Conservation (phyloP, 331 rosid species). For the Cydonia oblonga region DNA sequence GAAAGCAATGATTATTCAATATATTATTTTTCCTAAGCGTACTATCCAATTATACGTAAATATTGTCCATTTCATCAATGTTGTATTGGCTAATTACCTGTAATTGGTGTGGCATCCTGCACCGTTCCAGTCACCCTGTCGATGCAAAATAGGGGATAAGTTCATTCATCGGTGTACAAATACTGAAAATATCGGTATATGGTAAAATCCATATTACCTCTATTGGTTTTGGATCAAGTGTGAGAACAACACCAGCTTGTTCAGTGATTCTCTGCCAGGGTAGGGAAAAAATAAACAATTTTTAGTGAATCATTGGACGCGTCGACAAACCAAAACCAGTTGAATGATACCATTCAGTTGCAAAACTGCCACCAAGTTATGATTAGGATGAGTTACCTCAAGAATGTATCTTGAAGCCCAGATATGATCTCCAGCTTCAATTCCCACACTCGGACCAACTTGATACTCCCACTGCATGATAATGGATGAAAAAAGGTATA, state of each 20-base stretch:
- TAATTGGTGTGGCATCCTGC: constrained; percentile 97
- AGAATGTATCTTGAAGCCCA: constrained; percentile 90
- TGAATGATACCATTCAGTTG: neutral
- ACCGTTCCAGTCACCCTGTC: constrained; percentile 98
- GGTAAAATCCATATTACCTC: constrained; percentile 38
- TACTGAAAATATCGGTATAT: neutral
- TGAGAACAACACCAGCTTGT: constrained; percentile 92
- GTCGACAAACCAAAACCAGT: neutral
- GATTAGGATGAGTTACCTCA: constrained; percentile 54
- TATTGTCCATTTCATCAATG: neutral
- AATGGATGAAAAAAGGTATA: neutral
- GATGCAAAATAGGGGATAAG: constrained; percentile 7
- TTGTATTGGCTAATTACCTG: constrained; percentile 41
- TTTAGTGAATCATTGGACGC: neutral
- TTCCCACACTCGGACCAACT: constrained; percentile 98
- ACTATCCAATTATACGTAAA: neutral
- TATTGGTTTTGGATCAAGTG: constrained; percentile 97
- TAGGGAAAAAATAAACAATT: constrained; percentile 1
- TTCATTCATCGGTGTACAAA: neutral
- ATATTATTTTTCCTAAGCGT: neutral
- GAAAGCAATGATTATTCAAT: constrained; percentile 10
- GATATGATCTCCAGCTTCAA: constrained; percentile 87
- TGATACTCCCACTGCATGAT: constrained; percentile 91
- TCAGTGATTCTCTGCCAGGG: constrained; percentile 87
- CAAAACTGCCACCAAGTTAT: neutral